These are phyloP conservation scores for Vanderwaltozyma yarrowii DNA, from an alignment of 805 yeast genomes.

Conservation along the genomic window DNA sequence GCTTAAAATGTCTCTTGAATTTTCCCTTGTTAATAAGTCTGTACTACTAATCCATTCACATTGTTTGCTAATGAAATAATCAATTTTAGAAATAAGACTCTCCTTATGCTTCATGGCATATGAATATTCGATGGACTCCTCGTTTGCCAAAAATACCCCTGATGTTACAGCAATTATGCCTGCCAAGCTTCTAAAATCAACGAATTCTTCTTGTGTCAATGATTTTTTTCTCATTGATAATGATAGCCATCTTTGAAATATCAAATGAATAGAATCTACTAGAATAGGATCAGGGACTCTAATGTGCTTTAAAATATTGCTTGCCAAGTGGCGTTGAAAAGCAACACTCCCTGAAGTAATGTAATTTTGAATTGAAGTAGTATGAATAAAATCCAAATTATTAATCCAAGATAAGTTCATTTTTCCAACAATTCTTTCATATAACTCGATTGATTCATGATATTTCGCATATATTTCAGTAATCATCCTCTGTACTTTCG, in stretches of 20 bases:
- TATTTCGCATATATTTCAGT: conserved; percentile 3
- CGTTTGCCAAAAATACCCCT: conserved; percentile 42
- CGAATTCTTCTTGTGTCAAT: conserved; percentile 29
- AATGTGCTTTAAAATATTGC: conserved; percentile 23
- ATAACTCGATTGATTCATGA: conserved; percentile 4
- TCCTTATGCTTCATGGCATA: conserved; percentile 14
- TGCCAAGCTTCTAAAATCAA: conserved; percentile 53
- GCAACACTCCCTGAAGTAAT: conserved; percentile 61
- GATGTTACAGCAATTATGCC: conserved; percentile 65
- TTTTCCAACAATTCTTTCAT: conserved; percentile 15
- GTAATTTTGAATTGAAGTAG: conserved; percentile 40
- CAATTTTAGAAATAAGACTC: conserved; percentile 29
- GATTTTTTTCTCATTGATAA: conserved; percentile 13
- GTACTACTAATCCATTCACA: conserved; percentile 36
- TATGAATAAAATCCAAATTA: conserved; percentile 31
- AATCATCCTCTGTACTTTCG: conserved; percentile 7
- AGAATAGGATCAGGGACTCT: conserved; percentile 20
- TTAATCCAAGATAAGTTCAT: conserved; percentile 6
- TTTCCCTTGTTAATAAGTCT: conserved; percentile 49
- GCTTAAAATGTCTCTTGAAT: conserved; percentile 57
- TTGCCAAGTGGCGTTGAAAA: conserved; percentile 55
- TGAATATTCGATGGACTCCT: conserved; percentile 3
- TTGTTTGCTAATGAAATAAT: conserved; percentile 40
- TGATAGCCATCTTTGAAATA: conserved; percentile 30
- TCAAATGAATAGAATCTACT: conserved; percentile 25